Evolutionary conservation across 2,329 filamentous ascomycete genomes (phyloP).

Genomic region (Alternaria metachromatica): DNA sequence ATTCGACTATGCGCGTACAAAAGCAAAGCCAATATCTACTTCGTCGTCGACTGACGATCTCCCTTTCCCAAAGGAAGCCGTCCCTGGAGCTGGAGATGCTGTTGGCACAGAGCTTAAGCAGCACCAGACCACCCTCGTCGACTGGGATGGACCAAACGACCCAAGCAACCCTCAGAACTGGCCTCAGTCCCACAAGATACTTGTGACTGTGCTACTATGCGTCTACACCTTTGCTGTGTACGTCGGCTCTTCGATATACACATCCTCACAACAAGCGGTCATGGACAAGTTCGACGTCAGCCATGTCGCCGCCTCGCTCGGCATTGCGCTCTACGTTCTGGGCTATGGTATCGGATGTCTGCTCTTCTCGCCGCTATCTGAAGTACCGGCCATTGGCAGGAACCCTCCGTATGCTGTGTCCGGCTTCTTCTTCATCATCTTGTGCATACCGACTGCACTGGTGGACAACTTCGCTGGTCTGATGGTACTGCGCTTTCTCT

Average conservation of each 20-base stretch:
- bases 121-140: conserved; percentile 40
- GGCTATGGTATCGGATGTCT: conserved; percentile 67
- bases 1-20: conserved; percentile 26
- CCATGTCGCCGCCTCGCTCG: conserved; percentile 60
- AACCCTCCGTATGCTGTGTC: conserved; percentile 72
- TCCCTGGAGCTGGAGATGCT: conserved; percentile 17
- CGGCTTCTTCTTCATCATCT: conserved; percentile 70
- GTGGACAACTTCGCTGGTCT: conserved; percentile 68
- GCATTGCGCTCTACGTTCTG: conserved; percentile 67
- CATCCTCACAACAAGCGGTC: conserved; percentile 52
- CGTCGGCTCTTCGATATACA: conserved; percentile 60
- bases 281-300: conserved; percentile 60
- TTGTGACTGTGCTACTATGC: conserved; percentile 45
- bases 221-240: conserved; percentile 67
- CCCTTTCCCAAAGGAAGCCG: conserved; percentile 6
- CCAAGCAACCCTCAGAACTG: conserved; percentile 49
- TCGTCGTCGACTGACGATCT: conserved; percentile 30
- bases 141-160: conserved; percentile 49
- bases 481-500: conserved; percentile 57
- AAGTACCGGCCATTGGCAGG: conserved; percentile 70
- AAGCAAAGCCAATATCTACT: conserved; percentile 19
- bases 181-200: conserved; percentile 37
- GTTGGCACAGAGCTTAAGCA: conserved; percentile 26
- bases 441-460: conserved; percentile 69
- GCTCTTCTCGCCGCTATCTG: conserved; percentile 69